These are phyloP conservation scores for Xylariomycetidae sp. DNA, from an alignment of 2,329 filamentous ascomycete species.

Conservation along the genomic window DNA sequence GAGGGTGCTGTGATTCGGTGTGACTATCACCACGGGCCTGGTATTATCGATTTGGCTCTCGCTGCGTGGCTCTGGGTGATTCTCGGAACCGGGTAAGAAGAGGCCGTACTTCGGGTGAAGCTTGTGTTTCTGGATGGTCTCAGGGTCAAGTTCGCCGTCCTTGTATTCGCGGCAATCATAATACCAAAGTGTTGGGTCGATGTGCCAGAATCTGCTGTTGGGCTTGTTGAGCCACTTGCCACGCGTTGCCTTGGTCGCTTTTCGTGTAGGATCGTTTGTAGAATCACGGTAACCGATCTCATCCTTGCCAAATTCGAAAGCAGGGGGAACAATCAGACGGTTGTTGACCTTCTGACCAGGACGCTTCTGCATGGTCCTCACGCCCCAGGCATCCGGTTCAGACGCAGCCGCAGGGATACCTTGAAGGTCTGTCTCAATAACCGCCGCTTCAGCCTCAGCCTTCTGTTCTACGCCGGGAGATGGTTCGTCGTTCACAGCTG, in stretches of 20 bases:
- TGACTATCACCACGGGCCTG: slow-evolving; percentile 45
- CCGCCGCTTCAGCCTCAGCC: slow-evolving; percentile 14
- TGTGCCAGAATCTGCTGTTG: slow-evolving; percentile 49
- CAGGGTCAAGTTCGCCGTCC: slow-evolving; percentile 47
- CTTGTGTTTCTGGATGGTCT: slow-evolving; percentile 42
- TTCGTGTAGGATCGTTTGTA: slow-evolving; percentile 50
- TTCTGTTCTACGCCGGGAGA: slow-evolving; percentile 20
- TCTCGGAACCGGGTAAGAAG: slow-evolving; percentile 43
- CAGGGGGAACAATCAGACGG: slow-evolving; percentile 47
- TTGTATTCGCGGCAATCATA: slow-evolving; percentile 47
- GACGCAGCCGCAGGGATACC: slow-evolving; percentile 33
- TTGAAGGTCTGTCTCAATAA: too few relatives aligned
- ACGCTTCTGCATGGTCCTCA: slow-evolving; percentile 42
- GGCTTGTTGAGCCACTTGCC: slow-evolving; percentile 51
- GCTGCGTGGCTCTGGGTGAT: slow-evolving; percentile 36
- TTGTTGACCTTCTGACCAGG: slow-evolving; percentile 41
- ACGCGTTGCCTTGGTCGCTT: slow-evolving; percentile 47
- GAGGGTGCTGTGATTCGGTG: slow-evolving; percentile 41
- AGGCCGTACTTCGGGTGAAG: slow-evolving; percentile 52
- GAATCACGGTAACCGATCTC: slow-evolving; percentile 59
- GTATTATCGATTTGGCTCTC: slow-evolving; percentile 40
- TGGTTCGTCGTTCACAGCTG: slow-evolving; percentile 14
- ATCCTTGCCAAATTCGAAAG: slow-evolving; percentile 44
- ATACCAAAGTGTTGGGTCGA: slow-evolving; percentile 49
- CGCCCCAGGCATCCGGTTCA: slow-evolving; percentile 48